These are phyloP conservation scores for Termitomyces sp. DNA, from an alignment of 768 basidiomycete genomes.

Conservation along the genomic window DNA sequence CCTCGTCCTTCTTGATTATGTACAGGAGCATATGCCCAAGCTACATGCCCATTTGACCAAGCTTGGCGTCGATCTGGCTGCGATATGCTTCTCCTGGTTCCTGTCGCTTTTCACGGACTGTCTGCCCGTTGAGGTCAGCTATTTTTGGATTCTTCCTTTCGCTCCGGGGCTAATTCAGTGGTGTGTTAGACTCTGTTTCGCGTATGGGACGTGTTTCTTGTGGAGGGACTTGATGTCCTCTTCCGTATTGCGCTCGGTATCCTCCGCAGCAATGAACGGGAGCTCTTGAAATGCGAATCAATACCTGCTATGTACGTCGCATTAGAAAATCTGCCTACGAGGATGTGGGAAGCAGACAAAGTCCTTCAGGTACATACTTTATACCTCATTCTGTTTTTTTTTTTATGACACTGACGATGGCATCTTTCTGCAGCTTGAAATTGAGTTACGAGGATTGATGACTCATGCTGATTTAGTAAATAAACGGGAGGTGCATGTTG, in stretches of 20 bases:
- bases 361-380: constrained; percentile 67
- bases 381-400: constrained; percentile 13
- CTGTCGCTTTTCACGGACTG: constrained; percentile 94
- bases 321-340: constrained; percentile 82
- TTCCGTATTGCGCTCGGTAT: constrained; percentile 90
- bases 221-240: constrained; percentile 87
- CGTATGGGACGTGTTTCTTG: constrained; percentile 94
- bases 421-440: constrained; percentile 37
- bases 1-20: constrained; percentile 82
- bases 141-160: background rate
- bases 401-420: background rate
- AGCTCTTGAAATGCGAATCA: constrained; percentile 78
- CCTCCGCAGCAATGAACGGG: constrained; percentile 75
- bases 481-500: constrained; percentile 47
- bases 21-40: constrained; percentile 71
- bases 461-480: constrained; percentile 51
- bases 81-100: constrained; percentile 99
- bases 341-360: constrained; percentile 92
- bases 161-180: background rate
- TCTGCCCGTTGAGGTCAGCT: constrained; percentile 82
- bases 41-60: constrained; percentile 69
- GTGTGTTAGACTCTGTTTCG: constrained; percentile 76
- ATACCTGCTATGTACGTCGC: constrained; percentile 88
- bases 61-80: constrained; percentile 85
- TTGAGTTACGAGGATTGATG: constrained; percentile 48